Base-by-base conservation (phyloP, 306 rosid species). In the Mimosa pudica region DNA sequence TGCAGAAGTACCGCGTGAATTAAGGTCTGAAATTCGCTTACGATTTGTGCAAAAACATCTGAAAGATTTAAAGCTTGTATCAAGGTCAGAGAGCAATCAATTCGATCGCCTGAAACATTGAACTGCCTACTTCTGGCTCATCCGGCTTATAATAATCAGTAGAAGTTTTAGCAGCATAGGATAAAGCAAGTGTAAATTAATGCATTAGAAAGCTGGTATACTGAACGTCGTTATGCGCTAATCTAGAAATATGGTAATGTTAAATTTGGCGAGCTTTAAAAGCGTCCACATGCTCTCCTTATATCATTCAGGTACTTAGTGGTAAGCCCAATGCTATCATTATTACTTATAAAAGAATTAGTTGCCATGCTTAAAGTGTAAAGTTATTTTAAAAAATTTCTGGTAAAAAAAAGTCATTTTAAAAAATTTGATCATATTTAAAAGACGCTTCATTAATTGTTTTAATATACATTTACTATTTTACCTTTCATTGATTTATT, bases 101-200 rank as follows among this genome's bases (percentile, higher is more conserved):
- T 46, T 58, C 30, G 30, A 24, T 24, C 17, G 70, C 4, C 51
- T 46, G 13, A 41, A 24, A 65, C 10, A 8, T 47, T 60, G 73
- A 74, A 81, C 11, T 16, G 24, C 69, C 76, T 52, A 32, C 36
- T 62, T 65, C 47, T 54, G 46, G 79, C 54, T 24, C 52, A 51
- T 81, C 42, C 61, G 7, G 75, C 70, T 71, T 79, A 63, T 78
- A 68, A 79, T 66, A 68, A 79, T 66, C 79, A 14, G 75, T 75
- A 47, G 81, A 47, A 71, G 58, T 30, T 79, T 20, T 8, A 35
- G 38, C 41, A 79, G 73, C 51, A 78, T 48, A 79, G 75, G 76
- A 47, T 79, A 70, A 20, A 20, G 13, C 16, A 78, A 41, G 44
- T 11, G 72, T 36, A 71, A 66, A 85, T 69, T 57, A 30, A 45